Conservation (phyloP, 331 rosid species). For the Malus hybrid region DNA sequence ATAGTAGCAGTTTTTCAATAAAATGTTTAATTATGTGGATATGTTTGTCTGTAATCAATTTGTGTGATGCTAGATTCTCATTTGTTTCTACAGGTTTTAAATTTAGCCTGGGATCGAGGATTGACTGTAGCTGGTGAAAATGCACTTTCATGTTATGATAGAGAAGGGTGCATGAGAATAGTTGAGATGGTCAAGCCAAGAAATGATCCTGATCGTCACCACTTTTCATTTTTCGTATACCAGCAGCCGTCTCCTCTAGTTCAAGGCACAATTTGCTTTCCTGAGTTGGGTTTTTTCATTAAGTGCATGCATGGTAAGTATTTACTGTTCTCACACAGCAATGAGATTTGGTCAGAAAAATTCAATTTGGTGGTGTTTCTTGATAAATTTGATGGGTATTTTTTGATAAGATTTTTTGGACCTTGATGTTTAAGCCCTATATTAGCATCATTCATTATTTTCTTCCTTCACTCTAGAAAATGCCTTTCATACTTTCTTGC, state of each 20-base stretch:
- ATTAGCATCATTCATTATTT: too few species aligned
- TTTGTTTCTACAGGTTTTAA: conserved; percentile 46
- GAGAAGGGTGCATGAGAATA: conserved; percentile 71
- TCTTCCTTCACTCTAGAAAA: background rate
- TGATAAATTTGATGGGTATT: background rate
- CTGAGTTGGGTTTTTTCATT: conserved; percentile 75
- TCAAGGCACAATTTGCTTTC: conserved; percentile 60
- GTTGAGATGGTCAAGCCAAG: conserved; percentile 89
- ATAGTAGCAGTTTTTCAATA: background rate
- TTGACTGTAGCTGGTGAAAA: conserved; percentile 79
- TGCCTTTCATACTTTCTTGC: background rate
- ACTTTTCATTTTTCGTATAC: conserved; percentile 69
- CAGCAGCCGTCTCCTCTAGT: conserved; percentile 64
- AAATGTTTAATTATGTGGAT: background rate
- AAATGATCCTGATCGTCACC: conserved; percentile 78
- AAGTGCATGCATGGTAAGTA: conserved; percentile 94
- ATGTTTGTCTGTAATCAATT: background rate
- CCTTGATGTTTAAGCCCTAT: too few species aligned
- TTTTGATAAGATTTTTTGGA: too few species aligned
- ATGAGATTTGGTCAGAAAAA: conserved; percentile 4
- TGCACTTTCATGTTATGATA: conserved; percentile 61
- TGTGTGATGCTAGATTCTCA: background rate
- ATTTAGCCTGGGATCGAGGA: conserved; percentile 83
- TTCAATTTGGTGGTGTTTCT: background rate
- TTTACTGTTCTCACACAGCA: background rate